Base-by-base conservation (phyloP, 768 basidiomycete species). In the Mycena floridula region DNA sequence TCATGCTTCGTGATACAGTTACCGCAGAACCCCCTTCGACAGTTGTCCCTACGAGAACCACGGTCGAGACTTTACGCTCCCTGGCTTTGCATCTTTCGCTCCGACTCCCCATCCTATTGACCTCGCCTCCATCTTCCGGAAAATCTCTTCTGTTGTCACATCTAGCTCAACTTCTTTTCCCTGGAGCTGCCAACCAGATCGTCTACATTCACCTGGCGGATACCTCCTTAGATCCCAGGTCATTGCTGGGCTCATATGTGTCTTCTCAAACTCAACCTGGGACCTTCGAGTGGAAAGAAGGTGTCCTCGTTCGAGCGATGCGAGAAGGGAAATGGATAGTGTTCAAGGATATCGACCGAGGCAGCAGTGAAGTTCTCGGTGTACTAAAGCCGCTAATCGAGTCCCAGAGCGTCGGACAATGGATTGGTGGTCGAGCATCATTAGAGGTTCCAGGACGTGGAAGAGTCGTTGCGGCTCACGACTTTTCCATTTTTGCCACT, bases 281-380 rank as follows among this genome's bases (percentile, higher is more conserved):
- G 5, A 81, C 79, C 2, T 99, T 99, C 54, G 90, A 95, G 53
- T 99, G 94, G 89, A 89, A 86, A 63, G 93, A 97, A 50, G 96
- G 96, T 5, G 84, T 93, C 0, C 71, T 99, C 26, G 82, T 94
- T 8, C 85, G 88, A 28, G 85, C 94, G 1, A 83, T 98, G 76
- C 74, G 80, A 32, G 84, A 89, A 55, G 96, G 96, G 2, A 79
- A 81, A 58, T 97, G 94, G 94, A 71, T 98, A 3, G 81, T 98
- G 8, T 76, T 99, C 37, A 83, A 96, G 58, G 91, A 97, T 57
- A 79, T 97, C 32, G 96, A 99, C 62, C 77, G 83, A 38, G 95
- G 85, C 15, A 89, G 89, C 50, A 82, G 71, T 48, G 96, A 99
- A 57, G 85, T 98, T 3, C 75, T 98, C 4, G 89, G 89, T 0